A percentile compares a stretch with the other conserved stretches of the same genome.
These are phyloP conservation scores for Herpomyces periplanetae DNA, from an alignment of 2,329 filamentous ascomycete genomes.

Conservation along the genomic window DNA sequence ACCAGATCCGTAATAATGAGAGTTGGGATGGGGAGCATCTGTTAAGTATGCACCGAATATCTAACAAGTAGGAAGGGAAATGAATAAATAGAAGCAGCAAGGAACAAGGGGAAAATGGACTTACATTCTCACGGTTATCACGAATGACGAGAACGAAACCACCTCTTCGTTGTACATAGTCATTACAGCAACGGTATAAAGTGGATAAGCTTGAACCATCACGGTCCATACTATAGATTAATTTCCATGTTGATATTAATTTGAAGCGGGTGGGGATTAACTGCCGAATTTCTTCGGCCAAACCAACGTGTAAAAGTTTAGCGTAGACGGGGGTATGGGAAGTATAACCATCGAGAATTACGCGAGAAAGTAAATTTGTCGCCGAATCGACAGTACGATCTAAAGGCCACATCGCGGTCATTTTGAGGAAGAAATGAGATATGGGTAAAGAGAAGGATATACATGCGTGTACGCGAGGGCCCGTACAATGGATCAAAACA, in stretches of 20 bases:
- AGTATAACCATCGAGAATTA: constrained; percentile 25
- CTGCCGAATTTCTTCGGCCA: constrained; percentile 73
- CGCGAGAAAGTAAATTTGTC: constrained; percentile 40
- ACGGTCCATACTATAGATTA: constrained; percentile 64
- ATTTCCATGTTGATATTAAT: constrained; percentile 45
- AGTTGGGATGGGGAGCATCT: constrained; percentile 36
- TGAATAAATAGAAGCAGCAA: too few species aligned
- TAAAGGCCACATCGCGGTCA: too few species aligned
- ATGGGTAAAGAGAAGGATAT: too few species aligned
- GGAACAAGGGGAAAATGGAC: constrained; percentile 8
- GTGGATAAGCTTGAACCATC: constrained; percentile 60
- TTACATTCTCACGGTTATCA: constrained; percentile 31
- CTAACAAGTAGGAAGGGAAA: too few species aligned
- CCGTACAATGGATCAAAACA: too few species aligned
- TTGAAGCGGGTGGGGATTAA: constrained; percentile 56
- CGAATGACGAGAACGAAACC: constrained; percentile 64
- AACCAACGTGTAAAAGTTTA: constrained; percentile 23
- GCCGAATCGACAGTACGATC: too few species aligned
- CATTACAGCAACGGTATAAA: constrained; percentile 37
- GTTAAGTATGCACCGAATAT: constrained; percentile 81
- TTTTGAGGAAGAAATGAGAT: too few species aligned
- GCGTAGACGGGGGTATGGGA: constrained; percentile 17
- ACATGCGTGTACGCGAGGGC: too few species aligned
- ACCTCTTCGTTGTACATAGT: constrained; percentile 23
- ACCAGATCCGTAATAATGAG: constrained; percentile 75